These are phyloP conservation scores for Diaporthe nobilis DNA, from an alignment of 2,329 filamentous ascomycete species.

Conservation along the genomic window DNA sequence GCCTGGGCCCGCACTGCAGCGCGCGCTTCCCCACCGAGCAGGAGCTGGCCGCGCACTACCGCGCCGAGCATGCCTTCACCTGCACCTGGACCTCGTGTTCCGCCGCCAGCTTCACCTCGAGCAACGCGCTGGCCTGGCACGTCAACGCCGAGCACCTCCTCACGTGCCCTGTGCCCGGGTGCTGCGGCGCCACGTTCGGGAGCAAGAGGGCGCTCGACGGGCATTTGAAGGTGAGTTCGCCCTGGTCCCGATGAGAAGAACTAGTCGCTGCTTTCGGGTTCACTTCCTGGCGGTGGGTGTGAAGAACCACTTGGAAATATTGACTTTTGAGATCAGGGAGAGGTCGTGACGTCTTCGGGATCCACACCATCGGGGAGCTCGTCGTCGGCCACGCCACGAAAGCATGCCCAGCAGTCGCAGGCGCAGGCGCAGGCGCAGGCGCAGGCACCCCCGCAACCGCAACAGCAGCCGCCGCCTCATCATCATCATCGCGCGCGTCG, in stretches of 20 bases:
- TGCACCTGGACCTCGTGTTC: slow-evolving; percentile 59
- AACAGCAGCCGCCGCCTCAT: not conserved
- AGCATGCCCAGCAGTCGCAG: slow-evolving; percentile 9
- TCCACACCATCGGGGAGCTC: not conserved
- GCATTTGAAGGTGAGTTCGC: slow-evolving; percentile 50
- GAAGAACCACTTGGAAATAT: not conserved
- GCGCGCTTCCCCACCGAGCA: slow-evolving; percentile 32
- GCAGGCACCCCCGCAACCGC: not conserved
- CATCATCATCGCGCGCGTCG: slow-evolving; percentile 18
- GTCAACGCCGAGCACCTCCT: slow-evolving; percentile 61
- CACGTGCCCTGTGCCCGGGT: slow-evolving; percentile 57
- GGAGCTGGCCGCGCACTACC: slow-evolving; percentile 43
- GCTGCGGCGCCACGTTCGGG: slow-evolving; percentile 54
- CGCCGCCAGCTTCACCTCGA: slow-evolving; percentile 53
- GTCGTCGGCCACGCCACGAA: not conserved
- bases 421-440: not conserved
- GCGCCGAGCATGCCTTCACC: slow-evolving; percentile 49
- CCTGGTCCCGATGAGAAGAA: no score
- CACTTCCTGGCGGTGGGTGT: no score
- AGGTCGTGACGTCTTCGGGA: not conserved
- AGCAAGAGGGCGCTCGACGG: slow-evolving; percentile 52
- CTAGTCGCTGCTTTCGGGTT: not conserved
- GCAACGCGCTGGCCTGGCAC: slow-evolving; percentile 57
- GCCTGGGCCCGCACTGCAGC: slow-evolving; percentile 36
- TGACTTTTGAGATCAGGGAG: not conserved